Percentiles rank a stretch among this genome's conserved stretches.
These are phyloP conservation scores for Leccinum subgranulosum DNA, from an alignment of 768 basidiomycete genomes.

Conservation along the genomic window DNA sequence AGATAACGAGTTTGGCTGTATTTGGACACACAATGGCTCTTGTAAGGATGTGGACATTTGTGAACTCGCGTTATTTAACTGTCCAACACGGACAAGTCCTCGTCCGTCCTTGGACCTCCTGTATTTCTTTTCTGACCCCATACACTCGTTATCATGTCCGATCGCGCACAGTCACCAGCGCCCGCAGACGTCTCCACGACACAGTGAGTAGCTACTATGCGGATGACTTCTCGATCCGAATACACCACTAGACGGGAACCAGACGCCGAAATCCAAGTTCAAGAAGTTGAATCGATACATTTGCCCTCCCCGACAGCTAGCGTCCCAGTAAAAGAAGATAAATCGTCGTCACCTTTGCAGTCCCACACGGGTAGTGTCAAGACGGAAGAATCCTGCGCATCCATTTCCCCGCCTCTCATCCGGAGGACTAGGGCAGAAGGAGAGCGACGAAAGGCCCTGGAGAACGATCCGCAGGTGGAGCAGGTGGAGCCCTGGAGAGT, in stretches of 20 bases:
- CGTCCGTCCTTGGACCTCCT: not conserved
- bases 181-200: not conserved
- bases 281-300: not conserved
- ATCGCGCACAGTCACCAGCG: conserved; percentile 9
- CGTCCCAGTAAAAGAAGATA: not conserved
- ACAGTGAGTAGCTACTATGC: conserved; percentile 14
- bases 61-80: conserved; percentile 1
- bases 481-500: conserved; percentile 50
- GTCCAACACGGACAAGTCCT: conserved; percentile 9
- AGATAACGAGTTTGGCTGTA: conserved; percentile 20
- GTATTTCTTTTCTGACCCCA: conserved; percentile 16
- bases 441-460: conserved; percentile 50
- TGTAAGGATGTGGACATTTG: not conserved
- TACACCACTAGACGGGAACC: conserved; percentile 13
- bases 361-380: not conserved
- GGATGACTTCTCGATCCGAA: conserved; percentile 1
- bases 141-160: conserved; percentile 32
- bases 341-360: not conserved
- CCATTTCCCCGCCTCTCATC: not conserved
- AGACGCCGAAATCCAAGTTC: not conserved
- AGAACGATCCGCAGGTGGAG: conserved; percentile 50
- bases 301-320: not conserved
- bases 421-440: conserved; percentile 22
- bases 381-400: not conserved
- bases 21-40: conserved; percentile 16